These are phyloP conservation scores for Colletotrichum siamense DNA, from an alignment of 2,329 filamentous ascomycete genomes.

Conservation along the genomic window DNA sequence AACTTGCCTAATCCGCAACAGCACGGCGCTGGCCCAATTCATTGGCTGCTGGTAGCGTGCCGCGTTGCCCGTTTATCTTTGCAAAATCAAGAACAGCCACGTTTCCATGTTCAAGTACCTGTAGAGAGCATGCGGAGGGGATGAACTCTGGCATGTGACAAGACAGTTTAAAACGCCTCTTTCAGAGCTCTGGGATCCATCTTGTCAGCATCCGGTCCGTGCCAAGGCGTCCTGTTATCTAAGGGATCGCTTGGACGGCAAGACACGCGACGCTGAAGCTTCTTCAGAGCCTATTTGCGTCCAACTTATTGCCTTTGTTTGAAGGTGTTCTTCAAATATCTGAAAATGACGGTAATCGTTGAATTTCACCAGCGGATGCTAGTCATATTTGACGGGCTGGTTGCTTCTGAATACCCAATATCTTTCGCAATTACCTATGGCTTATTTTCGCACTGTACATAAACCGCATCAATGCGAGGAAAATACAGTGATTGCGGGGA, in stretches of 20 bases:
- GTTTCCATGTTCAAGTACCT: background rate
- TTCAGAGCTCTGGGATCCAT: background rate
- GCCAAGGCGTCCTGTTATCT: background rate
- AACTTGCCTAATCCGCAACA: background rate
- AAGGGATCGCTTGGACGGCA: background rate
- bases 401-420: background rate
- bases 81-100: background rate
- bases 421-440: background rate
- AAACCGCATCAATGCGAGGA: background rate
- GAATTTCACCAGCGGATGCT: background rate
- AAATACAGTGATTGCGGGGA: slow-evolving; percentile 8
- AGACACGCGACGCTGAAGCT: background rate
- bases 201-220: background rate
- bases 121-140: background rate
- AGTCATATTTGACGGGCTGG: background rate
- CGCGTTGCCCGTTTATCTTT: background rate
- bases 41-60: background rate
- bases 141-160: background rate
- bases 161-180: background rate
- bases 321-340: background rate
- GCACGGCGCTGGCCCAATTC: background rate
- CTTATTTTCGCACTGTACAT: background rate
- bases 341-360: background rate
- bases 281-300: background rate
- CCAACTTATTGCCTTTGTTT: background rate